Evolutionary conservation across 768 basidiomycete species (phyloP), one percentile per base, ranked within the genome.

Genomic region (Phlebiopsis gigantea): DNA sequence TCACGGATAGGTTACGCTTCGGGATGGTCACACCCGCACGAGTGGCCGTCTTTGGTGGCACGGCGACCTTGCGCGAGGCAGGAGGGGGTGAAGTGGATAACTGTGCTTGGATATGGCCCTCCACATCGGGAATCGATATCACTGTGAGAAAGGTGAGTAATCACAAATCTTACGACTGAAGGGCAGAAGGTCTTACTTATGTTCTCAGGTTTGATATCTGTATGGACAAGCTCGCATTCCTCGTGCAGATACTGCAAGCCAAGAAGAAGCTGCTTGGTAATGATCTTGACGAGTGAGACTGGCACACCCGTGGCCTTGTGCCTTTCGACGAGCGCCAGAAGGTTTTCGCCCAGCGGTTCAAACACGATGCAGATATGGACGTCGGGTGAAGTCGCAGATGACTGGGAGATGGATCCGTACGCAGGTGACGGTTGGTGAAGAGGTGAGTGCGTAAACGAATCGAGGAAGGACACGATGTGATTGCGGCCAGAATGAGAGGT

Each of bases 151-250:
- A 24, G 26, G 28, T 12, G 42, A 73, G 65, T 71, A 71, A 69
- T 53, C 24, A 39, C 34, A 51, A 39, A 10, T 57, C 53, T 15
- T 8, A 25, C 31, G 41, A 24, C n/a, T 45, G 50, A n/a, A 19
- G 45, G 58, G 31, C 50, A 52, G 22, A 62, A 63, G 12, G 58
- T 77, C 92, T 77, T 67, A 95, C 93, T 75, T 58, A 97, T 93
- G 68, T 97, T 97, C 77, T 97, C 94, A 55, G 93, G 94, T 72
- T 97, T 95, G 57, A 95, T 87, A 63, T 91, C 89, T 21, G 94
- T 97, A 67, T 97, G 94, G 25, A 95, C 91, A 41, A 96, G 80
- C 66, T 90, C 84, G 70, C 93, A 95, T 70, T 93, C 91, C 24
- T 93, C 88, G 64, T 97, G 94, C 12, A 97, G 82, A 69, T 94